phyloP scores from a whole-genome alignment of 768 basidiomycete species.

The Lenzites betulinus region DNA sequence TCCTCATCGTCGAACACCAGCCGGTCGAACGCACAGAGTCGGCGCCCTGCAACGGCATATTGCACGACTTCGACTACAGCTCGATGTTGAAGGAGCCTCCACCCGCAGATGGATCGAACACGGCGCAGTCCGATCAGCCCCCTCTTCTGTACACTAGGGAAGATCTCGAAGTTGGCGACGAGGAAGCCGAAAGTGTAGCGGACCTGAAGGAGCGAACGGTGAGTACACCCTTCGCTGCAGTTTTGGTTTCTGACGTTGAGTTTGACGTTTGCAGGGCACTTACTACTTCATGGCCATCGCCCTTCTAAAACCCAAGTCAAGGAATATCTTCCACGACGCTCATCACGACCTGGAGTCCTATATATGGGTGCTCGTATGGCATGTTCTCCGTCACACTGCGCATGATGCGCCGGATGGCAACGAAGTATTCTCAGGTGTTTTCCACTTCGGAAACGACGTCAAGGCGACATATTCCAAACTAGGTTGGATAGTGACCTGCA shows the following conservation, averaged over 20 bases:
- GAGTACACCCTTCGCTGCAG: neutral
- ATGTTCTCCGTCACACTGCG: slow-evolving; percentile 4
- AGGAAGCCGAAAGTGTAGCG: neutral
- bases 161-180: neutral
- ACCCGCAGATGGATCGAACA: neutral
- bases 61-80: slow-evolving; percentile 3
- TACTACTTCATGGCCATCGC: slow-evolving; percentile 9
- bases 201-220: neutral
- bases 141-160: neutral
- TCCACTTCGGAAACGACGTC: neutral
- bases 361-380: slow-evolving; percentile 16
- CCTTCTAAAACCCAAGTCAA: neutral
- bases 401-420: neutral
- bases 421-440: neutral
- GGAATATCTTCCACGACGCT: neutral
- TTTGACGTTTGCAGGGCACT: neutral
- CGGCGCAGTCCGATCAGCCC: neutral
- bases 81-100: neutral
- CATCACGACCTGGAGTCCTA: slow-evolving; percentile 15
- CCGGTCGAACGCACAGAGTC: no score
- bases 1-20: slow-evolving; percentile 1
- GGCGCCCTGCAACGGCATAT: neutral
- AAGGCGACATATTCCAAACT: neutral
- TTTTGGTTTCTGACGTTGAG: neutral
- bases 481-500: neutral